These are phyloP conservation scores for Aspergillus quadricinctus DNA, from an alignment of 2,329 filamentous ascomycete species.

Conservation along the genomic window DNA sequence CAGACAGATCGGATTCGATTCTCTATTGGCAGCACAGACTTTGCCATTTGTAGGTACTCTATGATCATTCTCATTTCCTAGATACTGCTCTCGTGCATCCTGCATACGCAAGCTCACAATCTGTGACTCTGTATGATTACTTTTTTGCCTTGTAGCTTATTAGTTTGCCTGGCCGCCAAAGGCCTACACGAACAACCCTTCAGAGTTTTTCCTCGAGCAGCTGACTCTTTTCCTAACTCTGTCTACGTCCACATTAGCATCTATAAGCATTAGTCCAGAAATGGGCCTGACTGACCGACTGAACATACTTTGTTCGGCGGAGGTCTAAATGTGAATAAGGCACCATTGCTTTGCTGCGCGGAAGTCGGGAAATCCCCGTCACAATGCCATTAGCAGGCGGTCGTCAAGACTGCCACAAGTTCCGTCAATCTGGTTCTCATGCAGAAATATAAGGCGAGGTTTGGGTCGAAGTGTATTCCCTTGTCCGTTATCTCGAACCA, in stretches of 20 bases:
- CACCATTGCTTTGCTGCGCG: conserved; percentile 10
- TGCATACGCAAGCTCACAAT: neutral
- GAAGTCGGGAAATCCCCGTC: neutral
- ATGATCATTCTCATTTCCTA: neutral
- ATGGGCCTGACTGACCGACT: neutral
- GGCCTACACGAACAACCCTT: neutral
- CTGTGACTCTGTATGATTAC: neutral
- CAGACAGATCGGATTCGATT: conserved; percentile 16
- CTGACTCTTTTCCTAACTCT: neutral
- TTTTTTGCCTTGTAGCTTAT: neutral
- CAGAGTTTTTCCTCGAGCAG: neutral
- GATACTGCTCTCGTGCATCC: neutral
- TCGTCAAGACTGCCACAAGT: neutral
- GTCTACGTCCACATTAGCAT: neutral
- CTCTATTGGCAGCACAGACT: neutral
- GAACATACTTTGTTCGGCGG: neutral
- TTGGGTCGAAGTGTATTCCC: conserved; percentile 6
- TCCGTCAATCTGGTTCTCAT: conserved; percentile 6
- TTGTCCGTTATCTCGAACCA: neutral
- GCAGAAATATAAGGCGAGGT: conserved; percentile 14
- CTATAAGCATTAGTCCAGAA: neutral
- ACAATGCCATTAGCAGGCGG: neutral
- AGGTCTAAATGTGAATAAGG: conserved; percentile 11
- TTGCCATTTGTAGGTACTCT: neutral
- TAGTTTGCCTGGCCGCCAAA: neutral